Evolutionary conservation across 352 stramenopile genomes (phyloP).

Genomic region (Globisporangium nunn): DNA sequence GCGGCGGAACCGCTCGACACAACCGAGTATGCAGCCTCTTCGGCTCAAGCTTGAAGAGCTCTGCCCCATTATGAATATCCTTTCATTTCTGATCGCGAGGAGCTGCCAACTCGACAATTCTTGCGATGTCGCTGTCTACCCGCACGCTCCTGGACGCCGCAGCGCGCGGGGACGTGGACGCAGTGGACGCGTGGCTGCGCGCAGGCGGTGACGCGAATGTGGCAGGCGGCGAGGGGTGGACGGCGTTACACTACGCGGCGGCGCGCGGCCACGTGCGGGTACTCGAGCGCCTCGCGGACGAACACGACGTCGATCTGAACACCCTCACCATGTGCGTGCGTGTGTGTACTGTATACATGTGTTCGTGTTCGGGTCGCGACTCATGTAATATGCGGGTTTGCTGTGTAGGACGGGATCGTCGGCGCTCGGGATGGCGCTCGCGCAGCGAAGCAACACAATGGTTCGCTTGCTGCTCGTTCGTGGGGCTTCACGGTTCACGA

Average conservation of each 20-base stretch:
- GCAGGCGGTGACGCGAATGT: slow-evolving; percentile 38
- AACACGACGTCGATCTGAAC: slow-evolving; percentile 43
- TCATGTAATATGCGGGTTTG: too few relatives aligned
- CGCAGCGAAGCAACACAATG: slow-evolving; percentile 35
- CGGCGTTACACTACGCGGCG: slow-evolving; percentile 60
- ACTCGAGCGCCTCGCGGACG: slow-evolving; percentile 29
- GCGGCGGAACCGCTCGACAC: too few relatives aligned
- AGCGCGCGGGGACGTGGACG: slow-evolving; percentile 23
- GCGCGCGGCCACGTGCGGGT: slow-evolving; percentile 36
- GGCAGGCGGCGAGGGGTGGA: slow-evolving; percentile 55
- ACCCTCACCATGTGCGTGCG: slow-evolving; percentile 28
- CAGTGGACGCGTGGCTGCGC: slow-evolving; percentile 36
- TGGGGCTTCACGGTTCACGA: slow-evolving; percentile 50
- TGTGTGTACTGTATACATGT: neutral
- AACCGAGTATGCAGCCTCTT: too few relatives aligned
- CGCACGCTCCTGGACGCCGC: slow-evolving; percentile 50
- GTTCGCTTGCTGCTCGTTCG: slow-evolving; percentile 29
- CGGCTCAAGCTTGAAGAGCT: too few relatives aligned
- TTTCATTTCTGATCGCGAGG: neutral
- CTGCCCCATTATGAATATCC: too few relatives aligned
- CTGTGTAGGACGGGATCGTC: slow-evolving; percentile 37
- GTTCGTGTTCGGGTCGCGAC: neutral
- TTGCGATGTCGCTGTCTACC: neutral
- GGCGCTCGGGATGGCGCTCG: slow-evolving; percentile 46
- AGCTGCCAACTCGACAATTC: neutral